A percentile compares a stretch with the other conserved stretches of the same genome.
These are phyloP conservation scores for Fraxinus dipetala DNA, from an alignment of 305 asterid species.

Conservation along the genomic window DNA sequence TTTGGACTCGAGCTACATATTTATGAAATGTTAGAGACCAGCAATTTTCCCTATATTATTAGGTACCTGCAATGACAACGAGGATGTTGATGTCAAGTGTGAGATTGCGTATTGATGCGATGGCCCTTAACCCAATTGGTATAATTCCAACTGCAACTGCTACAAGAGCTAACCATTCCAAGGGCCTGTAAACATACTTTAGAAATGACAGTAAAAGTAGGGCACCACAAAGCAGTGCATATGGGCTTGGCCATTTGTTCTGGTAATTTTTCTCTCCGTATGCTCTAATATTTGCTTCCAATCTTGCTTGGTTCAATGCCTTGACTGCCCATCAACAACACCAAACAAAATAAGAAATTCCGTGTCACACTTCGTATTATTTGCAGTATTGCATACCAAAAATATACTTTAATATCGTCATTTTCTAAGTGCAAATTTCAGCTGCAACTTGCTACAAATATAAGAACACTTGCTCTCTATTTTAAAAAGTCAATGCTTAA, in stretches of 20 bases:
- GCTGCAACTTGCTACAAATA: neutral
- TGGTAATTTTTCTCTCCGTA: conserved; percentile 35
- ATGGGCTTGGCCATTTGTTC: conserved; percentile 76
- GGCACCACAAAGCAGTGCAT: conserved; percentile 49
- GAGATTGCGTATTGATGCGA: conserved; percentile 44
- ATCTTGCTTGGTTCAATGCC: conserved; percentile 64
- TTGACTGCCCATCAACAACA: conserved; percentile 43
- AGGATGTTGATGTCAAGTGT: conserved; percentile 69
- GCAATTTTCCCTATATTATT: no score
- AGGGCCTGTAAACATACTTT: conserved; percentile 43
- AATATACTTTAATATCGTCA: neutral
- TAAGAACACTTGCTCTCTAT: neutral
- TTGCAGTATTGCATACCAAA: neutral
- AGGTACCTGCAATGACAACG: conserved; percentile 63
- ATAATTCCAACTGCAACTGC: conserved; percentile 60
- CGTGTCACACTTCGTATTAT: neutral
- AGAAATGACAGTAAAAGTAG: conserved; percentile 53
- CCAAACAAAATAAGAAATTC: neutral
- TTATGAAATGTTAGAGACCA: no score
- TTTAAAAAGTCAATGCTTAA: no score
- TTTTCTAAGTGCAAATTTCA: neutral
- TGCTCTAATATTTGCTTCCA: conserved; percentile 61
- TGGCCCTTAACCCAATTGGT: conserved; percentile 50
- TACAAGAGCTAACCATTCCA: conserved; percentile 64
- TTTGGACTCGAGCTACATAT: no score